Evolutionary conservation across 306 rosid species (phyloP), one percentile per base, ranked within the genome.

Genomic region (Cicer cuneatum): DNA sequence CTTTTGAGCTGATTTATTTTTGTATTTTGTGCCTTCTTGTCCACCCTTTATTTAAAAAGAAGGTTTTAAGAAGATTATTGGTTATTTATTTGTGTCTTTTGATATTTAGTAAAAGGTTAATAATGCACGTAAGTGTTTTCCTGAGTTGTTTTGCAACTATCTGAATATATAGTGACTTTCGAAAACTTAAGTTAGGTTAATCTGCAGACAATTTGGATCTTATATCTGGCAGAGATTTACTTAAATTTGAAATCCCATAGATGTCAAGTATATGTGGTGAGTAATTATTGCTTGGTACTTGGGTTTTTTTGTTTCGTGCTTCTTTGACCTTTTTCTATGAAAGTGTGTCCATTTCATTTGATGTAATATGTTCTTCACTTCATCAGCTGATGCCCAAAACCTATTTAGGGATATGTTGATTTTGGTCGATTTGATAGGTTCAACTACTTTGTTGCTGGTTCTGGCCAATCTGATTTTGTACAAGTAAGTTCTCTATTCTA

Each of bases 331-430:
- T 76, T 64, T 68, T 37, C 45, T 69, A 29, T 38, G 21, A 46
- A 60, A 8, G 54, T 7, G 41, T 80, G 48, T 35, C 42, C 43
- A 33, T 71, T 60, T 74, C 54, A 61, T 74, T 83, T 64, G 79
- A 52, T 48, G 63, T 40, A 9, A 65, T 75, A 49, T 63, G 19
- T 40, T 69, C 53, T 63, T 76, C 73, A 75, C 75, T 57, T 39
- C 68, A 67, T 62, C 43, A 73, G 58, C 75, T 78, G 78, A 72
- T 80, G 56, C 67, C 53, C 14, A 38, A 33, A 77, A 71, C 75
- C 79, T 45, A 63, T 82, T 54, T 78, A 94, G 99, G 98, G 99
- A 65, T 94, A 92, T 79, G 87, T 92, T 65, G 89, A 85, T 86
- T 94, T 88, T 69, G 97, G 97, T 52, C 93, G 95, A 62, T 94